Evolutionary conservation across 768 basidiomycete species (phyloP).

Genomic region (Piloderma croceum): DNA sequence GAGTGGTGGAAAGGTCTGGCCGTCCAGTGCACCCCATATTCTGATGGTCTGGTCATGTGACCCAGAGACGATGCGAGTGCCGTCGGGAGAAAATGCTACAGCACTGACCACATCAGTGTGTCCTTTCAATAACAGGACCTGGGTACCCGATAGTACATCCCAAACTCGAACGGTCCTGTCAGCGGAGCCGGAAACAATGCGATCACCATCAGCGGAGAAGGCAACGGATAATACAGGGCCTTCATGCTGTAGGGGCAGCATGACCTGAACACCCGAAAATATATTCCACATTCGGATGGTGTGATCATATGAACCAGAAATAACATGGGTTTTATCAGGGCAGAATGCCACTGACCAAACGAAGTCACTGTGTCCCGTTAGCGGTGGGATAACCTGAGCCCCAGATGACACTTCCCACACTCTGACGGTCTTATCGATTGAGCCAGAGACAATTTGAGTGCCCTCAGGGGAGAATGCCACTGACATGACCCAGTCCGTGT

Average conservation of each 20-base stretch:
- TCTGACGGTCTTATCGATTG: constrained; percentile 28
- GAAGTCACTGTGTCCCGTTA: constrained; percentile 14
- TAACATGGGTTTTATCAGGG: constrained; percentile 17
- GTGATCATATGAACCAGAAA: constrained; percentile 21
- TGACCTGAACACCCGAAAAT: constrained; percentile 6
- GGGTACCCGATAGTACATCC: constrained; percentile 6
- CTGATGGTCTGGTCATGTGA: no score
- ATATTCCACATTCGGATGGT: constrained; percentile 24
- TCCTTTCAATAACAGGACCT: no score
- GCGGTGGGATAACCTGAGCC: constrained; percentile 2
- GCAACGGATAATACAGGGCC: constrained; percentile 10
- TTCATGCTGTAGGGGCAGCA: constrained; percentile 10
- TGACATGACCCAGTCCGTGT: constrained; percentile 12
- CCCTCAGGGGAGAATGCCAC: constrained; percentile 20
- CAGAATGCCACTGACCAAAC: constrained; percentile 18
- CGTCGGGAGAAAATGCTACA: no score
- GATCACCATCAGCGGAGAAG: constrained; percentile 15
- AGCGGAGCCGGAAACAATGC: constrained; percentile 15
- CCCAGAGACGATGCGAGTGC: no score
- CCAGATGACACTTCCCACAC: constrained; percentile 32
- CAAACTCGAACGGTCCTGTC: constrained; percentile 14
- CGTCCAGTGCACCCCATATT: no score
- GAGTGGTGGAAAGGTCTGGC: no score
- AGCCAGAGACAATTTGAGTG: constrained; percentile 30
- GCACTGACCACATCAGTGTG: no score